Evolutionary conservation across 805 yeast genomes (phyloP), one percentile per base, ranked within the genome.

Genomic region (Lipomyces anomalus): DNA sequence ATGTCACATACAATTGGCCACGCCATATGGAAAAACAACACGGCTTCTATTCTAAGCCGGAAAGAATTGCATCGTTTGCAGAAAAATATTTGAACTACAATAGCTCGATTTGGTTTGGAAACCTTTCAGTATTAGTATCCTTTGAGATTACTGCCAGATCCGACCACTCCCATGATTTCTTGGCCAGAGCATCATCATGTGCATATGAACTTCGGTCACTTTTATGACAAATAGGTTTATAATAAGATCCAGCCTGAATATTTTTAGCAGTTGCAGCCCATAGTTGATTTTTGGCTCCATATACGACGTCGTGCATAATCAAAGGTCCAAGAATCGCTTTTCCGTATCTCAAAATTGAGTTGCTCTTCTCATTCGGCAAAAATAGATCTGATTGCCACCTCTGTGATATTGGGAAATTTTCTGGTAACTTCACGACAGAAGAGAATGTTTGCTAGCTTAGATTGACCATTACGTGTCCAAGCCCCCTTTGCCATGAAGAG

Each of bases 361-460:
- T n/a, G n/a, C n/a, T n/a, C n/a, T n/a, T n/a, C 40, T 37, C 22
- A 23, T 36, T 36, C 11, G 22, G 13, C 3, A 22, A 21, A 16
- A 32, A 22, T 17, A 36, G 35, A 21, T 36, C 22, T 3, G 9
- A 44, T 11, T 7, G 49, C 18, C 22, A 44, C 51, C 17, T 13
- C 18, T 22, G 38, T 22, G 30, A 29, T 16, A 17, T 22, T 42
- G 4, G 37, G 49, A 30, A 28, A 44, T 13, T 35, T 32, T 6
- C 30, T 7, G 20, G 49, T 38, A 7, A 44, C 18, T 11, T 30
- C 47, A 2, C 3, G 17, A 7, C 26, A 9, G 36, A 40, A 32
- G 7, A 44, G 46, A 18, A 44, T 44, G n/a, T 44, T 42, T 22
- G 47, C 47, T 22, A 42, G 47, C 21, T 44, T 44, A 22, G 40